phyloP scores from a whole-genome alignment of 306 rosid genomes.

The Quercus wislizeni region DNA sequence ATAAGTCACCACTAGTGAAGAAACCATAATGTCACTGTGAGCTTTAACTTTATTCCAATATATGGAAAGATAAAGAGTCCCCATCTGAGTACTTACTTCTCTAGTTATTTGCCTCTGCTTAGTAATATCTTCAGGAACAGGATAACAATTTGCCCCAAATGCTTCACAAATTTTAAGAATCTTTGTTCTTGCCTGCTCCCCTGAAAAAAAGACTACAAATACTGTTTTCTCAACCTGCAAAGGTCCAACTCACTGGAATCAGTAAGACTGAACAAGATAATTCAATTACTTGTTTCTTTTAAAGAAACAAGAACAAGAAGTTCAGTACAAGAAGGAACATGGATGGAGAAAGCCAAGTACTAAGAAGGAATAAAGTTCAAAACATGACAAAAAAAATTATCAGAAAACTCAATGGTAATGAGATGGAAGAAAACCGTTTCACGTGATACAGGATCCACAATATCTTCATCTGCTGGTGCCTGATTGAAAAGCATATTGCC shows the following conservation, averaged over 20 bases:
- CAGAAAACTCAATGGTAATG: conserved; percentile 23
- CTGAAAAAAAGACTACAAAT: conserved; percentile 95
- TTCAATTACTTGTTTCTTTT: conserved; percentile 14
- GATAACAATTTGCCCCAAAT: conserved; percentile 94
- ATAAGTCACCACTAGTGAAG: background rate
- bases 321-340: background rate
- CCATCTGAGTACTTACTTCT: conserved; percentile 61
- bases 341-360: conserved; percentile 11
- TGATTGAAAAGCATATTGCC: conserved; percentile 99
- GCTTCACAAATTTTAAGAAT: conserved; percentile 96
- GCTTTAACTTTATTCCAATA: background rate
- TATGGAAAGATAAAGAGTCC: background rate
- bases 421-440: conserved; percentile 76
- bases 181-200: conserved; percentile 92
- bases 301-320: conserved; percentile 11
- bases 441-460: conserved; percentile 83
- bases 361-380: background rate
- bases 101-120: conserved; percentile 90
- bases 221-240: conserved; percentile 93
- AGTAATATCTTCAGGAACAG: conserved; percentile 92
- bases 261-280: conserved; percentile 20
- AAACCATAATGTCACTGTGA: conserved; percentile 22
- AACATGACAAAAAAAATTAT: background rate
- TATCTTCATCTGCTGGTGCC: conserved; percentile 76
- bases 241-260: conserved; percentile 15